These are phyloP conservation scores for Bruguiera sexangula DNA, from an alignment of 345 rosid species.

Conservation along the genomic window DNA sequence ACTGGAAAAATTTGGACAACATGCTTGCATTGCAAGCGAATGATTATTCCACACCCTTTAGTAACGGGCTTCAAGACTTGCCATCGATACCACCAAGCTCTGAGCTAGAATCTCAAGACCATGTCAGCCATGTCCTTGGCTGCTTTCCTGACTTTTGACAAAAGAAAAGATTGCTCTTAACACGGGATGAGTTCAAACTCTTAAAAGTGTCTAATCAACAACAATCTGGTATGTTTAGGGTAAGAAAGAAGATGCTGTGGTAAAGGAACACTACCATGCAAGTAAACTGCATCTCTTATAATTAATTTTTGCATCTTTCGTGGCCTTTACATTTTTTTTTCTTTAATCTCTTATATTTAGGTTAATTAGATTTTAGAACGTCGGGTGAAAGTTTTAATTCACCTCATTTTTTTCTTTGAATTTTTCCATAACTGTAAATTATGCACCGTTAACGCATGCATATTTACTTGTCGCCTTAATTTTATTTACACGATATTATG, in stretches of 20 bases:
- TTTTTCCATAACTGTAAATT: slow-evolving; percentile 23
- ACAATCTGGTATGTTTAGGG: background rate
- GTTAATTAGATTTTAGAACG: background rate
- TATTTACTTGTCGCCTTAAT: background rate
- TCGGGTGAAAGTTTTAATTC: slow-evolving; percentile 29
- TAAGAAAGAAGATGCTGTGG: background rate
- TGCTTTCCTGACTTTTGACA: slow-evolving; percentile 63
- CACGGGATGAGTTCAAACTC: background rate
- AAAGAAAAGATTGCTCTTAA: background rate
- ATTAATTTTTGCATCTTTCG: background rate
- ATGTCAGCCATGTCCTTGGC: slow-evolving; percentile 46
- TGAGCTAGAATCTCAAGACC: slow-evolving; percentile 32
- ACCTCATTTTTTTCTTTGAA: slow-evolving; percentile 10
- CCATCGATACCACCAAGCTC: slow-evolving; percentile 37
- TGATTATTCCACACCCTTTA: slow-evolving; percentile 24
- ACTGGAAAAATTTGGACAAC: slow-evolving; percentile 64
- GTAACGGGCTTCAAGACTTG: slow-evolving; percentile 14
- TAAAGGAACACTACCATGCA: background rate
- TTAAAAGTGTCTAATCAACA: background rate
- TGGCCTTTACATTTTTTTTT: too few species aligned
- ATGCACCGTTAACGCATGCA: slow-evolving; percentile 13
- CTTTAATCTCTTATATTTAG: too few species aligned
- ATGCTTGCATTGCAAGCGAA: slow-evolving; percentile 43
- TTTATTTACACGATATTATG: background rate
- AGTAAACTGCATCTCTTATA: background rate